phyloP scores from a whole-genome alignment of 2,329 filamentous ascomycete species.

The Nemania sp. region DNA sequence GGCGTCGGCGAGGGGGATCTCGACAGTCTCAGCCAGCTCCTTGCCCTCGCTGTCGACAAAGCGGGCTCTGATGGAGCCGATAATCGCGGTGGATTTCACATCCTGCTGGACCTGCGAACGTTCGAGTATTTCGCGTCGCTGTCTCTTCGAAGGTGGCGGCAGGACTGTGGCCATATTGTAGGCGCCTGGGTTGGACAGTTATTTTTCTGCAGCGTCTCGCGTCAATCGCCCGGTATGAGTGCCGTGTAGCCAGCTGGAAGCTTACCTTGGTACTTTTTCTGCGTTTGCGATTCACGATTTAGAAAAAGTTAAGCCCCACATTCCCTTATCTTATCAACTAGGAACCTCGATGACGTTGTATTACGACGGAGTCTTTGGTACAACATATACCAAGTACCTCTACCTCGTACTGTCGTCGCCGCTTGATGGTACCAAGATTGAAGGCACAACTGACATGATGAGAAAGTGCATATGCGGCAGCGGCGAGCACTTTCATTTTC shows the following conservation, averaged over 20 bases:
- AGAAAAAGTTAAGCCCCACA: conserved; percentile 31
- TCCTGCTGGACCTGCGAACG: conserved; percentile 76
- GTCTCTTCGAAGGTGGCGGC: conserved; percentile 87
- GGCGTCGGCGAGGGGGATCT: conserved; percentile 82
- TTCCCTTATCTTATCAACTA: conserved; percentile 35
- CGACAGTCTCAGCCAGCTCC: conserved; percentile 70
- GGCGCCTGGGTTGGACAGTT: neutral
- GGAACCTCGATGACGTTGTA: too few relatives aligned
- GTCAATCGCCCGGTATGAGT: conserved; percentile 1
- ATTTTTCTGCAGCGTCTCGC: neutral
- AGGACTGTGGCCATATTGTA: conserved; percentile 74
- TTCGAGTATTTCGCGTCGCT: conserved; percentile 75
- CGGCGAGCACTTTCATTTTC: too few relatives aligned
- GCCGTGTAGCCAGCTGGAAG: neutral
- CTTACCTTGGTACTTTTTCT: neutral
- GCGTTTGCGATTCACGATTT: conserved; percentile 23
- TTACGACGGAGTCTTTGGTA: too few relatives aligned
- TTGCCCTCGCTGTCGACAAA: conserved; percentile 82
- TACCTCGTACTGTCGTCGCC: too few relatives aligned
- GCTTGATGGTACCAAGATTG: too few relatives aligned
- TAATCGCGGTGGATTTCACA: conserved; percentile 67
- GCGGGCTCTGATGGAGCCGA: conserved; percentile 81
- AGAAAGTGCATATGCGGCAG: too few relatives aligned
- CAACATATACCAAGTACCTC: too few relatives aligned
- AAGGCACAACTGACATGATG: too few relatives aligned